These are phyloP conservation scores for Termitomyces sp. DNA, from an alignment of 768 basidiomycete species.

Conservation along the genomic window DNA sequence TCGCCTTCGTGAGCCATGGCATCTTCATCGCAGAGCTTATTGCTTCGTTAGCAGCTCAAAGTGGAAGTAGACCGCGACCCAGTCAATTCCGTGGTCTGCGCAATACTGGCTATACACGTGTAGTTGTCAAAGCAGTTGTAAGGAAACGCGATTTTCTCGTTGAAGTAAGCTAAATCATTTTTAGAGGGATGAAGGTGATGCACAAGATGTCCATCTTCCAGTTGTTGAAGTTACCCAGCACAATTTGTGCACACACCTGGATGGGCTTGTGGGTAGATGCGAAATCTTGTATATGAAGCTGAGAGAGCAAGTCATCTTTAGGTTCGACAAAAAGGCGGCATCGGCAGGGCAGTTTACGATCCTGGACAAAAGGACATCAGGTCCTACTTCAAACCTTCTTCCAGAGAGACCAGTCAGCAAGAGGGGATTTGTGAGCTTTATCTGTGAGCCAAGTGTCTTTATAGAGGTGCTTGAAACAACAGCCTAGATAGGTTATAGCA, in stretches of 20 bases:
- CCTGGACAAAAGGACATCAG: conserved; percentile 72
- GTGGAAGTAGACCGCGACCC: conserved; percentile 20
- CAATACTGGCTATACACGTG: conserved; percentile 70
- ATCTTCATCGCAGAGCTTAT: conserved; percentile 61
- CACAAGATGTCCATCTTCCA: conserved; percentile 23
- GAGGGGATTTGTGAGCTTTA: not conserved
- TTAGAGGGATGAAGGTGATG: conserved; percentile 21
- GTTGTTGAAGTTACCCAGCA: conserved; percentile 44
- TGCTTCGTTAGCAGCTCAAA: conserved; percentile 40
- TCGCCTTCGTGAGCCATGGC: conserved; percentile 75
- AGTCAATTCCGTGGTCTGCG: conserved; percentile 42
- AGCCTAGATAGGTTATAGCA: not conserved
- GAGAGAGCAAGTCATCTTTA: conserved; percentile 6
- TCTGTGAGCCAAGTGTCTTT: not conserved
- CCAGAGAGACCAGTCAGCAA: not conserved
- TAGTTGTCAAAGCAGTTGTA: conserved; percentile 38
- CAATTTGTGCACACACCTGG: conserved; percentile 52
- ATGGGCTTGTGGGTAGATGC: conserved; percentile 44
- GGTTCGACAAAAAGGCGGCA: conserved; percentile 70
- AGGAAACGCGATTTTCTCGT: not conserved
- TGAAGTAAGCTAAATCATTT: not conserved
- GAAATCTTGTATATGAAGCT: not conserved
- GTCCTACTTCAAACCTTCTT: conserved; percentile 48
- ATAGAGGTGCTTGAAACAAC: not conserved
- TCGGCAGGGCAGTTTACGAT: conserved; percentile 67